These are phyloP conservation scores for Diospyros lotus DNA, from an alignment of 148 eudicot species.

Conservation along the genomic window DNA sequence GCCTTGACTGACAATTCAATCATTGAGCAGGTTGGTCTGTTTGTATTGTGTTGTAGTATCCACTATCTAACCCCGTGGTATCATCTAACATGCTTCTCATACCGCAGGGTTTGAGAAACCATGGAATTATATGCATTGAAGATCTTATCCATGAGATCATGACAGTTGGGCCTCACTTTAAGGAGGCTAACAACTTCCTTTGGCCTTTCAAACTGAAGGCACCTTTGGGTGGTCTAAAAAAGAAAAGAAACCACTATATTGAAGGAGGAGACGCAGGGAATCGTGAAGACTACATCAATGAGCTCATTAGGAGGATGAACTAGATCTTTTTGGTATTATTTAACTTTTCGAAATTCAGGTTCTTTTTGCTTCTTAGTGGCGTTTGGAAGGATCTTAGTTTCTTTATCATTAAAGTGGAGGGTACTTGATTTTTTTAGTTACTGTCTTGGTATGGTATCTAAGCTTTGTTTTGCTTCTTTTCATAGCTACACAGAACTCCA, in stretches of 20 bases:
- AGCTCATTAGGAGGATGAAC: conserved; percentile 77
- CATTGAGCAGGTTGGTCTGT: conserved; percentile 51
- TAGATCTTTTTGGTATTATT: conserved; percentile 19
- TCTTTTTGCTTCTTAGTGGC: background rate
- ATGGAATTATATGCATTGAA: conserved; percentile 55
- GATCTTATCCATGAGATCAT: conserved; percentile 65
- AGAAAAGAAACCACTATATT: conserved; percentile 73
- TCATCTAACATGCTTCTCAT: background rate
- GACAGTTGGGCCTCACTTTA: conserved; percentile 66
- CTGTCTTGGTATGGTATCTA: background rate
- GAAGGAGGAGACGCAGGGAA: conserved; percentile 79
- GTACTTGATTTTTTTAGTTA: background rate
- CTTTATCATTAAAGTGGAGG: background rate
- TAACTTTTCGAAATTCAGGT: background rate
- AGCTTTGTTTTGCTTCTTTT: background rate
- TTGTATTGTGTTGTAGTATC: background rate
- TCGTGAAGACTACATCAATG: conserved; percentile 52
- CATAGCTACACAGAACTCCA: background rate
- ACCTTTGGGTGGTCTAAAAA: conserved; percentile 61
- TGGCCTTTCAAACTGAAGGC: conserved; percentile 70
- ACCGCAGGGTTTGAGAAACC: conserved; percentile 47
- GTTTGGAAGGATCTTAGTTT: background rate
- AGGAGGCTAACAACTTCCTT: conserved; percentile 71
- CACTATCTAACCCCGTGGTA: background rate
- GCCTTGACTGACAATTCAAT: conserved; percentile 72